Evolutionary conservation across 768 basidiomycete genomes (phyloP).

Genomic region (Mycena floridula): DNA sequence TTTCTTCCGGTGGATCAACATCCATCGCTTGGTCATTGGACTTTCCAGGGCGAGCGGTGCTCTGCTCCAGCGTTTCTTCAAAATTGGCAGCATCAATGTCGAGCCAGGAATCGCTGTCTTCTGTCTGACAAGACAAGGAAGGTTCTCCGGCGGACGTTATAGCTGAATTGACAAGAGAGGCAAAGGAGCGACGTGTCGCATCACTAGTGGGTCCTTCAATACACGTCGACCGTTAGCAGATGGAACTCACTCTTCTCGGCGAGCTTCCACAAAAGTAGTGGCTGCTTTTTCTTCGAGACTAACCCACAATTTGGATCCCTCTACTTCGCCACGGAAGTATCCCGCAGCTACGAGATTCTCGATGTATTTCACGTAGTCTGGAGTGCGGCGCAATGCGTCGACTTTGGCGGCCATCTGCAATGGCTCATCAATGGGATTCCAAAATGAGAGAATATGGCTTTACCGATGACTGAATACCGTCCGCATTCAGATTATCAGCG

Average conservation of each 20-base stretch:
- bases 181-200: conserved; percentile 68
- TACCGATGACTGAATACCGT: conserved; percentile 43
- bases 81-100: conserved; percentile 70
- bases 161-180: conserved; percentile 62
- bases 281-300: conserved; percentile 67
- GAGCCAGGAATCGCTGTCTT: conserved; percentile 85
- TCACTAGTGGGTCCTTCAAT: conserved; percentile 32
- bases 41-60: conserved; percentile 21
- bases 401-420: conserved; percentile 56
- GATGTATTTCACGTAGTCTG: conserved; percentile 69
- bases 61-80: conserved; percentile 61
- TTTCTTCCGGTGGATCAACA: conserved; percentile 30
- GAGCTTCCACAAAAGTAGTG: conserved; percentile 54
- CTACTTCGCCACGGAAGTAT: conserved; percentile 74
- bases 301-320: conserved; percentile 77
- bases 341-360: conserved; percentile 53
- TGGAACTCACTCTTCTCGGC: conserved; percentile 60
- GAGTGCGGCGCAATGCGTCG: conserved; percentile 59
- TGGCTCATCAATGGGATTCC: conserved; percentile 1
- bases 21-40: conserved; percentile 37
- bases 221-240: too few species aligned
- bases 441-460: conserved; percentile 11
- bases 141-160: conserved; percentile 35
- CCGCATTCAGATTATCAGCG: conserved; percentile 29
- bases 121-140: conserved; percentile 26